A percentile compares a stretch with the other conserved stretches of the same genome.
These are phyloP conservation scores for Ampelomyces quisqualis DNA, from an alignment of 2,329 filamentous ascomycete genomes.

Conservation along the genomic window DNA sequence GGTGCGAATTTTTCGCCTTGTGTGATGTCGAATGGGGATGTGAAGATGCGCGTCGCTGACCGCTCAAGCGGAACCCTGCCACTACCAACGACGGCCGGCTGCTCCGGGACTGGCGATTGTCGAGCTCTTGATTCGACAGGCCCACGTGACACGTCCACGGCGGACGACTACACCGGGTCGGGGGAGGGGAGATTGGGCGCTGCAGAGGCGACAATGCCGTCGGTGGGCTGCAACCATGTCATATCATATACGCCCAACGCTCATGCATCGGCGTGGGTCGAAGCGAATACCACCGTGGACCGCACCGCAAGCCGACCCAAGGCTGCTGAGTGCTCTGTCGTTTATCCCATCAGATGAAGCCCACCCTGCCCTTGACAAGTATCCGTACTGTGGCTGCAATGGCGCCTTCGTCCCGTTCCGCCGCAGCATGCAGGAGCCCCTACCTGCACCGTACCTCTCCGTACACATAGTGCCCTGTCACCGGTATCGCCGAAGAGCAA, in stretches of 20 bases:
- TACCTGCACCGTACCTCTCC: conserved; percentile 4
- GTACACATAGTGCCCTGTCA: background rate
- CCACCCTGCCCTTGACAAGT: no score
- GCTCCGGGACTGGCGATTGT: background rate
- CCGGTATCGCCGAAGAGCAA: no score
- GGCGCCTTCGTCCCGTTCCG: conserved; percentile 11
- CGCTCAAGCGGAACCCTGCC: conserved; percentile 15
- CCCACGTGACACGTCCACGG: background rate
- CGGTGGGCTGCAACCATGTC: conserved; percentile 16
- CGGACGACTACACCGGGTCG: background rate
- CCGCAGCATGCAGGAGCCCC: conserved; percentile 12
- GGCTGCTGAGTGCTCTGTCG: conserved; percentile 1
- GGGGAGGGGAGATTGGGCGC: background rate
- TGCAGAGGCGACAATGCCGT: conserved; percentile 6
- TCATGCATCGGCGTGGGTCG: conserved; percentile 19
- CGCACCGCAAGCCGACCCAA: conserved; percentile 17
- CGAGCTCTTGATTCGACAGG: background rate
- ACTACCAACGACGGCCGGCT: background rate
- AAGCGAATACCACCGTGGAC: conserved; percentile 16
- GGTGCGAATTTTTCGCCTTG: conserved; percentile 12
- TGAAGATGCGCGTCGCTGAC: conserved; percentile 19
- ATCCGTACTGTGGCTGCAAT: background rate
- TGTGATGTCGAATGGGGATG: conserved; percentile 12
- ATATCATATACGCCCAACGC: conserved; percentile 13
- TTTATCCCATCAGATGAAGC: no score